These are phyloP conservation scores for Aspergillus sp. DNA, from an alignment of 2,329 filamentous ascomycete genomes.

Conservation along the genomic window DNA sequence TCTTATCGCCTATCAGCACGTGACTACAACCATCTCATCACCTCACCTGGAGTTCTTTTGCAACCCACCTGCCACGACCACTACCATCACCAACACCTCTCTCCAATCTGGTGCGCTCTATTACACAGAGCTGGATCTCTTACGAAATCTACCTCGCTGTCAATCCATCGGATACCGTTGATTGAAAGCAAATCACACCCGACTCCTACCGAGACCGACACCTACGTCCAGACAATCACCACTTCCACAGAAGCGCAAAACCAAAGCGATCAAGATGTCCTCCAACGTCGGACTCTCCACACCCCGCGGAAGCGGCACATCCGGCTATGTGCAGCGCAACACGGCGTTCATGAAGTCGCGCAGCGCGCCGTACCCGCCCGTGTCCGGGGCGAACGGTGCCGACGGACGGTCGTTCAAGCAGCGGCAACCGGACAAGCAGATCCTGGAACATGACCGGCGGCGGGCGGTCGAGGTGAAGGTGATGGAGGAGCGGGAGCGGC, in stretches of 20 bases:
- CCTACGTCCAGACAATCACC: no score
- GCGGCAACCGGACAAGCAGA: constrained; percentile 84
- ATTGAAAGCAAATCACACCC: no score
- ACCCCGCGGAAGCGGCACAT: constrained; percentile 91
- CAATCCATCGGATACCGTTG: no score
- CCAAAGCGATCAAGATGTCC: constrained; percentile 70
- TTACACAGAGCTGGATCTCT: no score
- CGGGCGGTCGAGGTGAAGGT: constrained; percentile 91
- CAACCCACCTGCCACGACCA: no score
- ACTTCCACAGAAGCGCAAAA: not conserved
- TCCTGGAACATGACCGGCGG: constrained; percentile 90
- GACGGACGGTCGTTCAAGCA: constrained; percentile 64
- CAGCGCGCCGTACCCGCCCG: constrained; percentile 69
- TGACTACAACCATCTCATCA: no score
- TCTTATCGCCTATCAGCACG: no score
- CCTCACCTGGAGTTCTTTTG: no score
- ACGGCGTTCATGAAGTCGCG: constrained; percentile 83
- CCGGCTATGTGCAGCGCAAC: constrained; percentile 96
- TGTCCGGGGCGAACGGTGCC: constrained; percentile 45
- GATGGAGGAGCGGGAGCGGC: constrained; percentile 79
- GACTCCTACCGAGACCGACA: no score
- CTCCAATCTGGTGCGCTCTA: no score
- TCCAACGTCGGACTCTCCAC: constrained; percentile 96
- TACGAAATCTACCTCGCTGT: no score
- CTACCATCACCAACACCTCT: no score